A percentile compares a stretch with the other conserved stretches of the same genome.
phyloP scores from a whole-genome alignment of 345 rosid genomes.

The Rhodomyrtus tomentosa region DNA sequence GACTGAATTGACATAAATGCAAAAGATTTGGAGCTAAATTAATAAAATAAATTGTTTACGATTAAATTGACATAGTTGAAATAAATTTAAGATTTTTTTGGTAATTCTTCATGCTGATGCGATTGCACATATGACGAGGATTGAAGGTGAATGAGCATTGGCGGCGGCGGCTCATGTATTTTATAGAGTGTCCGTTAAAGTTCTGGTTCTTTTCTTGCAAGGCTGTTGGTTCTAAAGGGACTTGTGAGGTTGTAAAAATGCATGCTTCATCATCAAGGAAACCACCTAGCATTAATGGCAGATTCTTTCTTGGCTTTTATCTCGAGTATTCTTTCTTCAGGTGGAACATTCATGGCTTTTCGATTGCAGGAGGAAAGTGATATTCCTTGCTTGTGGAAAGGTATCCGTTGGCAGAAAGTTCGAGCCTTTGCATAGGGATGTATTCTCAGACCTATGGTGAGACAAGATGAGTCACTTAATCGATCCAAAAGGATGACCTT shows the following conservation, averaged over 20 bases:
- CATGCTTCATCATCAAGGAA: conserved; percentile 60
- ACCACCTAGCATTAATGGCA: background rate
- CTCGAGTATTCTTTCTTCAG: background rate
- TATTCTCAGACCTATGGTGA: background rate
- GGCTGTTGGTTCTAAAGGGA: conserved; percentile 29
- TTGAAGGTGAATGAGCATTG: background rate
- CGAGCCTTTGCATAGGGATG: background rate
- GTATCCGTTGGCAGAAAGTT: background rate
- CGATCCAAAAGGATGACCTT: background rate
- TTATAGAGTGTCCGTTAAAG: background rate
- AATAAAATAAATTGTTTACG: no score
- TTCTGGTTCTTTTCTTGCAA: conserved; percentile 77
- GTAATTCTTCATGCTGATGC: background rate
- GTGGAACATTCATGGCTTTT: background rate
- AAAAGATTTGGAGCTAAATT: no score
- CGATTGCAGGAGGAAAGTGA: conserved; percentile 1
- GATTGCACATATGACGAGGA: background rate
- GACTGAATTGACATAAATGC: no score
- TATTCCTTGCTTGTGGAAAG: conserved; percentile 10
- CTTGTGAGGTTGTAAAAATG: conserved; percentile 45
- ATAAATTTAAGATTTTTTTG: no score
- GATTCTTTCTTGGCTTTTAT: conserved; percentile 25
- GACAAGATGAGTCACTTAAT: background rate
- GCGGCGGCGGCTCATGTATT: background rate
- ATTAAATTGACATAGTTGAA: no score